phyloP scores from a whole-genome alignment of 768 basidiomycete genomes.

The Strobilomyces echinocephalus region DNA sequence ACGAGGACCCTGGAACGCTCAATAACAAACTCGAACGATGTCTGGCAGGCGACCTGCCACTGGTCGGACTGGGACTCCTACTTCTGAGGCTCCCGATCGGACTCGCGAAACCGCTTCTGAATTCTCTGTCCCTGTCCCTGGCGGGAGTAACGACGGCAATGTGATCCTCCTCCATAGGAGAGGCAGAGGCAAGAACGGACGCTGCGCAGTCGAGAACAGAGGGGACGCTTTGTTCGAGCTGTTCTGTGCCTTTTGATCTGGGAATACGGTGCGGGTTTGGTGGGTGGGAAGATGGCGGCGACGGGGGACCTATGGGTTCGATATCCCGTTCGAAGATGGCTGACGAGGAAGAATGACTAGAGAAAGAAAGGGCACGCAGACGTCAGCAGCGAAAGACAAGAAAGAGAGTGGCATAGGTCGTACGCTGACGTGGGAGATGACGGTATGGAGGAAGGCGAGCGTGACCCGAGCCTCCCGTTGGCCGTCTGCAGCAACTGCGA shows the following conservation, averaged over 20 bases:
- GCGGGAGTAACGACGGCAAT: constrained; percentile 62
- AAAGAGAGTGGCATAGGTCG: constrained; percentile 24
- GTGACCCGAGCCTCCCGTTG: constrained; percentile 48
- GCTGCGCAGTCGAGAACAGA: constrained; percentile 84
- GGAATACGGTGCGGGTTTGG: constrained; percentile 70
- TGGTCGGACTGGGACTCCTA: constrained; percentile 60
- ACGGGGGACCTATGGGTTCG: constrained; percentile 47
- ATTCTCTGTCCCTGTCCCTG: constrained; percentile 29
- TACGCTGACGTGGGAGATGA: constrained; percentile 79
- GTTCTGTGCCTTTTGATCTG: constrained; percentile 65
- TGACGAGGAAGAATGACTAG: constrained; percentile 68
- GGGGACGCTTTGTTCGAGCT: constrained; percentile 75
- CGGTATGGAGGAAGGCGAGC: constrained; percentile 70
- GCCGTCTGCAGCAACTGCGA: constrained; percentile 47
- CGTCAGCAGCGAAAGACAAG: constrained; percentile 6
- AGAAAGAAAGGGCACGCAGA: neutral
- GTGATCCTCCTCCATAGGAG: constrained; percentile 46
- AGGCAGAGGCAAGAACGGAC: constrained; percentile 51
- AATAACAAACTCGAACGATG: constrained; percentile 44
- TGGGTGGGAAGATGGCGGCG: constrained; percentile 36
- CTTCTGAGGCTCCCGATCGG: constrained; percentile 62
- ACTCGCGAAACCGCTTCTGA: constrained; percentile 56
- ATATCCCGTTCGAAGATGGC: constrained; percentile 93
- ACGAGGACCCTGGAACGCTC: constrained; percentile 40
- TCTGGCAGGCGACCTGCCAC: constrained; percentile 32